phyloP scores from a whole-genome alignment of 495 filamentous ascomycete genomes.

The Aspergillus sclerotioniger region DNA sequence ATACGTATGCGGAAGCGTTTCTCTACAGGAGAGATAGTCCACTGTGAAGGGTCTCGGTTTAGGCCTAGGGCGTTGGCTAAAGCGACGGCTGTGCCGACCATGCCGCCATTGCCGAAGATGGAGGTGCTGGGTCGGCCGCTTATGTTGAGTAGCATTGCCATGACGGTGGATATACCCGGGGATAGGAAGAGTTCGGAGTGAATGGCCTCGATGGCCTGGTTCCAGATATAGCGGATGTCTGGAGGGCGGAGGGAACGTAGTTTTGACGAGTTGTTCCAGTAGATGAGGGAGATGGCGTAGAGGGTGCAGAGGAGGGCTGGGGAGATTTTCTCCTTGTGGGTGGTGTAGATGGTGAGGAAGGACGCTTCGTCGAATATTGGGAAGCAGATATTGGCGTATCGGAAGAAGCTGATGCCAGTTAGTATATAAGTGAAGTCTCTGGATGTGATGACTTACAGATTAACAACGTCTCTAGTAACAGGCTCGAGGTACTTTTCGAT shows the following conservation, averaged over 20 bases:
- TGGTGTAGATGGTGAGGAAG: constrained; percentile 22
- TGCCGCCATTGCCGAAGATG: constrained; percentile 35
- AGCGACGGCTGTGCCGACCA: constrained; percentile 32
- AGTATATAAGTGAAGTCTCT: not conserved
- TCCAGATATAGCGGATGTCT: constrained; percentile 38
- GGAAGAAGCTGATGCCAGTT: constrained; percentile 29
- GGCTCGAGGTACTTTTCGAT: constrained; percentile 40
- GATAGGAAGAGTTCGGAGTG: constrained; percentile 34
- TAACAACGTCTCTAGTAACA: constrained; percentile 27
- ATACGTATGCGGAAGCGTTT: constrained; percentile 32
- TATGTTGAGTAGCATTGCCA: constrained; percentile 34
- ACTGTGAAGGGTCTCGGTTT: constrained; percentile 32
- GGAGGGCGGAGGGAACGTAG: constrained; percentile 22
- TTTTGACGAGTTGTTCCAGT: constrained; percentile 26
- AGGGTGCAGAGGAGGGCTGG: constrained; percentile 34
- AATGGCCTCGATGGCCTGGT: constrained; percentile 31
- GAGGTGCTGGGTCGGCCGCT: constrained; percentile 36
- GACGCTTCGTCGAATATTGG: constrained; percentile 38
- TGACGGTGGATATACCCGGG: constrained; percentile 35
- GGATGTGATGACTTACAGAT: constrained; percentile 23
- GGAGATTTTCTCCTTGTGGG: constrained; percentile 28
- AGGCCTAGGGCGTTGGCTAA: constrained; percentile 37
- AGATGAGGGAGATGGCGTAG: constrained; percentile 34
- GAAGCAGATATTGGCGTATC: constrained; percentile 35
- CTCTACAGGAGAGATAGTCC: constrained; percentile 34